Base-by-base conservation (phyloP, 108 stramenopile species). In the Stephanodiscus triporus region DNA sequence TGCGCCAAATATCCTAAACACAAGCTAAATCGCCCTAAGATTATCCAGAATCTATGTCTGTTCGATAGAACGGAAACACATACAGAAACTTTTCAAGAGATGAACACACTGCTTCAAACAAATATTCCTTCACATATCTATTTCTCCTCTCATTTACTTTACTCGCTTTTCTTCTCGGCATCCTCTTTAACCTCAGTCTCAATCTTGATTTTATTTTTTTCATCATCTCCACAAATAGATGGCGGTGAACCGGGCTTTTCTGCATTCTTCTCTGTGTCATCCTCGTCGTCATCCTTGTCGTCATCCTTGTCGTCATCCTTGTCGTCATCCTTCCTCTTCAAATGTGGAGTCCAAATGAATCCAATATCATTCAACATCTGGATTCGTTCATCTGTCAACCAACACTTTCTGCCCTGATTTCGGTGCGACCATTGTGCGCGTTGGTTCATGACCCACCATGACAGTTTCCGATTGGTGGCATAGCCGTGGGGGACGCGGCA, bases 401-500 rank as follows among this genome's bases (percentile, higher is more conserved):
- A 73, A 9, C 68, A 83, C 34, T 67, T 67, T 58, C 78, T 70
- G 4, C 51, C 43, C 72, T 65, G 57, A 8, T 45, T 9, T 43
- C 63, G 70, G 48, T 85, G 80, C 16, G 82, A 80, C 66, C 83
- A 87, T 49, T 88, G 86, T 36, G 88, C 86, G 7, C 89, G 86
- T 57, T 87, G 88, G 29, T 86, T 83, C 54, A 64, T 73, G 6
- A 87, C 87, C 90, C 88, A 91, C 72, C 86, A 86, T 3, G 86
- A 83, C 27, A 91, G 64, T 58, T 85, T 76, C 3, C 83, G 72
- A 47, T 91, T 91, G 27, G 56, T 55, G 7, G 79, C 27, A 53
- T 87, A 87, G 24, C 90, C 73, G 16, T 86, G 86, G 4, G 90
- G 90, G 27, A 91, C 90, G 61, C 88, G 88, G 70, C 88, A 89